Conservation (phyloP, 164 flowering plant genomes). For the Annona cherimola region DNA sequence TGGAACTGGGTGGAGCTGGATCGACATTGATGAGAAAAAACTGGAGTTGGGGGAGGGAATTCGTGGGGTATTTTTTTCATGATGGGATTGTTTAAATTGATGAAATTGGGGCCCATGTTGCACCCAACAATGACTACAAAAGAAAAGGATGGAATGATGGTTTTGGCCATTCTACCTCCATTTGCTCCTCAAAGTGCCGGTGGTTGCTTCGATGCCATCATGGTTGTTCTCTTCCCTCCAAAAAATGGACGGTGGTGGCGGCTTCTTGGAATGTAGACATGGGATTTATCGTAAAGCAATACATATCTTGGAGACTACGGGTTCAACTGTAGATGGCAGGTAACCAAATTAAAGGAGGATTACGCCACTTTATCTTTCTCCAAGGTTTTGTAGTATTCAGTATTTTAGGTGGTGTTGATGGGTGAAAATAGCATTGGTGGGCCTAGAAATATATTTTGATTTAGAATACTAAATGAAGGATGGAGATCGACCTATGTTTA, state of each 20-base stretch:
- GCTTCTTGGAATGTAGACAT: neutral
- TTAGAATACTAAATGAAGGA: too few species aligned
- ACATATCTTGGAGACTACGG: neutral
- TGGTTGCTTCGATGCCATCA: neutral
- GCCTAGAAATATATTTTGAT: too few species aligned
- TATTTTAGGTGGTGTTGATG: too few species aligned
- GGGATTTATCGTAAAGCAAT: neutral
- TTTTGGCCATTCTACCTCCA: neutral
- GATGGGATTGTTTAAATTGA: neutral
- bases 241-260: neutral
- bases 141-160: slow-evolving; percentile 1
- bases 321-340: neutral
- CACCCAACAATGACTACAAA: neutral
- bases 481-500: too few species aligned
- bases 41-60: neutral
- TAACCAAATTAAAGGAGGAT: too few species aligned
- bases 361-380: too few species aligned
- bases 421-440: too few species aligned
- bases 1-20: neutral
- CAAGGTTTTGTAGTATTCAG: too few species aligned
- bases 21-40: neutral
- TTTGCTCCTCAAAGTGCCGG: neutral
- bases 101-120: neutral
- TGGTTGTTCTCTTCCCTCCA: neutral
- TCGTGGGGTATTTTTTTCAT: neutral